A percentile compares a stretch with the other conserved stretches of the same genome.
These are phyloP conservation scores for Coemansia sp. DNA, from an alignment of 192 early-diverging fungal species.

Conservation along the genomic window DNA sequence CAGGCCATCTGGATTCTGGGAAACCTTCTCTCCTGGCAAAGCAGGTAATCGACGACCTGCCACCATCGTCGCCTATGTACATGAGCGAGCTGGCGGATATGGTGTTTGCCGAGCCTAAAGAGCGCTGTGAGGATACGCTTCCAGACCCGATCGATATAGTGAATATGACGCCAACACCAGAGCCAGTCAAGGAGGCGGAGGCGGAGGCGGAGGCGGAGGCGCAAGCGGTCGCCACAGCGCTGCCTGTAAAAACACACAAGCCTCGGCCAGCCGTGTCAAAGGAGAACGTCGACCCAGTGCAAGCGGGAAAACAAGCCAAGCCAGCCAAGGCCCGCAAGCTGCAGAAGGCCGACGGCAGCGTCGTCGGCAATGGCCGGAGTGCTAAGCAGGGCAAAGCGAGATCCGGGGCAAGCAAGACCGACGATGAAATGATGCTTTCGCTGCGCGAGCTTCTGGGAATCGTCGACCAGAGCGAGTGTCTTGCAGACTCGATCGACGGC, in stretches of 20 bases:
- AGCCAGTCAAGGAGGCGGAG: no score
- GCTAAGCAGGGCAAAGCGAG: not conserved
- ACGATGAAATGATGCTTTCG: constrained; percentile 52
- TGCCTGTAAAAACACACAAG: constrained; percentile 2
- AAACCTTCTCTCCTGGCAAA: no score
- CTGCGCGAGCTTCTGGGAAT: constrained; percentile 51
- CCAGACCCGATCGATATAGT: constrained; percentile 21
- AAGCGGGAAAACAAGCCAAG: not conserved
- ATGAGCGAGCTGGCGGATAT: constrained; percentile 19
- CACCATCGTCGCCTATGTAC: constrained; percentile 46
- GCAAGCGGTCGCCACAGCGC: no score
- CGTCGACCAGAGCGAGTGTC: constrained; percentile 52
- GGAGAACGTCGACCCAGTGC: constrained; percentile 15
- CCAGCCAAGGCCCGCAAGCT: constrained; percentile 14
- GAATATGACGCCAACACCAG: constrained; percentile 6
- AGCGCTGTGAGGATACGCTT: constrained; percentile 19
- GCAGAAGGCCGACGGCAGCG: not conserved
- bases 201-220: no score
- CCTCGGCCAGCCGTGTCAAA: constrained; percentile 14
- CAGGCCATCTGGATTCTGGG: no score
- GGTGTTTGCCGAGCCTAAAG: constrained; percentile 13
- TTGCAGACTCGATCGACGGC: constrained; percentile 51
- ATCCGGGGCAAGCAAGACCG: constrained; percentile 2
- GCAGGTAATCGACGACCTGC: constrained; percentile 38
- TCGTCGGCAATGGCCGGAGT: not conserved